These are phyloP conservation scores for Phaffomyces antillensis DNA, from an alignment of 805 yeast genomes.

Conservation along the genomic window DNA sequence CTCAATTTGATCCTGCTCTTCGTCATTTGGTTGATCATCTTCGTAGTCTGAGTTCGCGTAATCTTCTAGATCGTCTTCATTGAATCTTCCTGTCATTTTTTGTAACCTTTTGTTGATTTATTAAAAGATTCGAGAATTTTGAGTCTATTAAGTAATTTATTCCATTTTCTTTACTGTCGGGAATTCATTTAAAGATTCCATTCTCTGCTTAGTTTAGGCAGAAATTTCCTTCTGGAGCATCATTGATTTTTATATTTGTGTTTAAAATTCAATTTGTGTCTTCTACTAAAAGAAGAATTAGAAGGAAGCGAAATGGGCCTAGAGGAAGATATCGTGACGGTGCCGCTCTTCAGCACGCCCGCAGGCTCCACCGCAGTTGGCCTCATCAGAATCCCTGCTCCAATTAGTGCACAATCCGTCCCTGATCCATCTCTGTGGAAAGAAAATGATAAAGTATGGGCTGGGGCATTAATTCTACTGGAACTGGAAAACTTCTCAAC, in stretches of 20 bases:
- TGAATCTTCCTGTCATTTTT: conserved; percentile 9
- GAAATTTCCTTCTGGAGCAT: neutral
- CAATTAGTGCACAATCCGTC: neutral
- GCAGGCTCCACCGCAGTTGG: neutral
- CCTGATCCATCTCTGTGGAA: conserved; percentile 1
- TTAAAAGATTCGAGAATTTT: neutral
- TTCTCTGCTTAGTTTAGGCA: neutral
- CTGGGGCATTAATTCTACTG: conserved; percentile 25
- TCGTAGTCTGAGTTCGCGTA: conserved; percentile 22
- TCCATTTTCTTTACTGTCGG: no score
- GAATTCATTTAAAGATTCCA: no score
- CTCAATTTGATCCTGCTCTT: conserved; percentile 34
- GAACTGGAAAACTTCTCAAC: conserved; percentile 18
- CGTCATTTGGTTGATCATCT: conserved; percentile 31
- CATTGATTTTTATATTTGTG: neutral
- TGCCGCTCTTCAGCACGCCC: neutral
- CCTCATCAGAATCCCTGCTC: conserved; percentile 11
- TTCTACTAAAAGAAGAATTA: no score
- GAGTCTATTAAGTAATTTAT: neutral
- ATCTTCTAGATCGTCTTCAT: conserved; percentile 26
- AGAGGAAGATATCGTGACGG: neutral
- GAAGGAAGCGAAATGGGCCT: neutral
- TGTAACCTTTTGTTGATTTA: neutral
- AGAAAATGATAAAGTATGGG: conserved; percentile 29
- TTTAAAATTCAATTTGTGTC: neutral